Conservation (phyloP, 176 grass and related monocot species). For the Carex cristatella region DNA sequence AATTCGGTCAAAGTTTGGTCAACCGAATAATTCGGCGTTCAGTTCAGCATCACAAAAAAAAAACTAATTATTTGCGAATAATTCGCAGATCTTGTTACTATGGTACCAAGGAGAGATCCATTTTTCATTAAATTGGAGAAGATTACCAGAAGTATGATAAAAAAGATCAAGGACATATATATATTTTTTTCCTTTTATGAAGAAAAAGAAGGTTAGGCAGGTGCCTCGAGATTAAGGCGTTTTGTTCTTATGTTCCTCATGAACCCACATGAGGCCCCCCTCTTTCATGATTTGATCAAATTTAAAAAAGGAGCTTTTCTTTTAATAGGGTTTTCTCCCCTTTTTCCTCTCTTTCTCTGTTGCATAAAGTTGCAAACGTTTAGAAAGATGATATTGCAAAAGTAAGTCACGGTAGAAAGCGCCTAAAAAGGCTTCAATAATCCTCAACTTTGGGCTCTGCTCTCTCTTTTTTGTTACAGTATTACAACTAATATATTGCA, state of each 20-base stretch:
- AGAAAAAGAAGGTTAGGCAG: background rate
- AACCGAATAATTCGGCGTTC: too few relatives aligned
- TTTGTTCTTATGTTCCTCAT: conserved; percentile 18
- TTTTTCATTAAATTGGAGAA: background rate
- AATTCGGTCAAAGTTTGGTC: too few relatives aligned
- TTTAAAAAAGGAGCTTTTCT: conserved; percentile 5
- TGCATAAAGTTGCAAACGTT: conserved; percentile 15
- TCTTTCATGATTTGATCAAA: conserved; percentile 10
- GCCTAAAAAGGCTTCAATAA: background rate
- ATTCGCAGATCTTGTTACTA: too few relatives aligned
- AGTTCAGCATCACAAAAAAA: too few relatives aligned
- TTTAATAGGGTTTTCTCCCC: conserved; percentile 1
- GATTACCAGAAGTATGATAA: background rate
- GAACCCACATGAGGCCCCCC: background rate
- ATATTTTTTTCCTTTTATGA: background rate
- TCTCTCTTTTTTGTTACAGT: background rate
- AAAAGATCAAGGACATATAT: background rate
- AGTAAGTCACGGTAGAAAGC: background rate
- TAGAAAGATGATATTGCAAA: background rate
- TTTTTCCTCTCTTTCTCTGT: conserved; percentile 9
- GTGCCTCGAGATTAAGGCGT: conserved; percentile 8
- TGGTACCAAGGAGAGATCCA: background rate
- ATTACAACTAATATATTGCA: background rate
- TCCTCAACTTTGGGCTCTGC: background rate
- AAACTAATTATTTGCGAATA: too few relatives aligned